Evolutionary conservation across 768 basidiomycete genomes (phyloP), one percentile per base, ranked within the genome.

Genomic region (Russula sp.): DNA sequence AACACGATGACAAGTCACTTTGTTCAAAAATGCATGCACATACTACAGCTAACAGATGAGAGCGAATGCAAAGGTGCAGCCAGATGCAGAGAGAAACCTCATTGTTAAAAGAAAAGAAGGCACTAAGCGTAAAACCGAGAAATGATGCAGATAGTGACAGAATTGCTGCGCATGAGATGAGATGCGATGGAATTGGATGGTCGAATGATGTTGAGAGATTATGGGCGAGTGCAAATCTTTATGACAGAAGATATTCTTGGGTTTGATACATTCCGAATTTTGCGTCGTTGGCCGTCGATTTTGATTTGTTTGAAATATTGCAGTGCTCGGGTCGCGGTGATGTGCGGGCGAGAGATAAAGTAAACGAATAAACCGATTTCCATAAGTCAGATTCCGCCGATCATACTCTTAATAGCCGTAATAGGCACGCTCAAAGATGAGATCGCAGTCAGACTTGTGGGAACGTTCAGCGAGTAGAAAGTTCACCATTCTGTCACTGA

Each of bases 401-500:
- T 30, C 57, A 34, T 34, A 32, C 55, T 53, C 32, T 67, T 59
- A 69, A 60, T 69, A 69, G 55, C 84, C 84, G 69, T 86, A 86
- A 72, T 86, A 86, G 62, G 84, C 84, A 65, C 84, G 84, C 83
- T 84, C 73, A 34, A 40, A 60, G 32, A 69, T 69, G 54, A 69
- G 26, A 63, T 70, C 59, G 71, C 60, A 56, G 59, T 54, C 44
- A 57, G 52, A 44, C 36, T 38, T 48, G 57, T 54, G 54, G 32
- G 50, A 53, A 34, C 46, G 32, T 53, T 24, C 32, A 26, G 30
- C 49, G 36, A 24, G 52, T 73, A 46, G n/a, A 44, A 40, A 40
- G 49, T 64, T 30, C 54, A 83, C 81, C 84, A 85, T 86, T 73
- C 83, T 79, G 70, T 85, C 84, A 68, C 84, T 84, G 65, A 20